phyloP scores from a whole-genome alignment of 306 rosid genomes.

The Castanea mollissima region DNA sequence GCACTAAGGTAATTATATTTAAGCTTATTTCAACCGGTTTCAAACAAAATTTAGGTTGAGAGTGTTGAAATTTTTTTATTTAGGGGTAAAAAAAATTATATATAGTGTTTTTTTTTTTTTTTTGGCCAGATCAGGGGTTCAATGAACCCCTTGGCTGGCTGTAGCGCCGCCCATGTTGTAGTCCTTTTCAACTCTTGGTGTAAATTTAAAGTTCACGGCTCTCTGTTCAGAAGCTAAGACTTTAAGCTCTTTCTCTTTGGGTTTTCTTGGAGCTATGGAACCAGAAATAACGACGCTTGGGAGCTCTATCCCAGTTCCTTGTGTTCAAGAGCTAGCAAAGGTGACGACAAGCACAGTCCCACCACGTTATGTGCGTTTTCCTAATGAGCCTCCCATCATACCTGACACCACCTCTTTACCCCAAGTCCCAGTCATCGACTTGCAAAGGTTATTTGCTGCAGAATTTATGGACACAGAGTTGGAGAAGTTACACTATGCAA shows the following conservation, averaged over 20 bases:
- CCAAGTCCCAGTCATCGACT: background rate
- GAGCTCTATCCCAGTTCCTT: background rate
- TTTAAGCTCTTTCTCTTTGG: background rate
- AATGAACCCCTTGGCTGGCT: too few species aligned
- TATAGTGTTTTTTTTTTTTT: too few species aligned
- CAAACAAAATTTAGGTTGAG: too few species aligned
- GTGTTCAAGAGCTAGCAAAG: background rate
- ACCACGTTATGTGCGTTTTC: background rate
- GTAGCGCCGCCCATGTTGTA: too few species aligned
- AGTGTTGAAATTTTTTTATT: too few species aligned
- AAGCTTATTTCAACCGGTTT: too few species aligned
- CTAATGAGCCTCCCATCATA: background rate
- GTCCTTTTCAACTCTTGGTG: too few species aligned
- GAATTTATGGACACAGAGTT: slow-evolving; percentile 25
- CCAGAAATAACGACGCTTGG: background rate
- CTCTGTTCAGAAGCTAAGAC: too few species aligned
- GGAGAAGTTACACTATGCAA: slow-evolving; percentile 35
- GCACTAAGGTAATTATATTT: too few species aligned
- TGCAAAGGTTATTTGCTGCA: slow-evolving; percentile 11
- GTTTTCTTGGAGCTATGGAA: background rate
- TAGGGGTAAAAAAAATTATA: too few species aligned
- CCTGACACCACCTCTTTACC: background rate
- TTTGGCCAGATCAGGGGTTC: too few species aligned
- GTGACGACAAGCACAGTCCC: background rate
- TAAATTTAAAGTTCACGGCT: too few species aligned